Conservation (phyloP, 1,284 basidiomycete species). For the Rhodotorula sp. region DNA sequence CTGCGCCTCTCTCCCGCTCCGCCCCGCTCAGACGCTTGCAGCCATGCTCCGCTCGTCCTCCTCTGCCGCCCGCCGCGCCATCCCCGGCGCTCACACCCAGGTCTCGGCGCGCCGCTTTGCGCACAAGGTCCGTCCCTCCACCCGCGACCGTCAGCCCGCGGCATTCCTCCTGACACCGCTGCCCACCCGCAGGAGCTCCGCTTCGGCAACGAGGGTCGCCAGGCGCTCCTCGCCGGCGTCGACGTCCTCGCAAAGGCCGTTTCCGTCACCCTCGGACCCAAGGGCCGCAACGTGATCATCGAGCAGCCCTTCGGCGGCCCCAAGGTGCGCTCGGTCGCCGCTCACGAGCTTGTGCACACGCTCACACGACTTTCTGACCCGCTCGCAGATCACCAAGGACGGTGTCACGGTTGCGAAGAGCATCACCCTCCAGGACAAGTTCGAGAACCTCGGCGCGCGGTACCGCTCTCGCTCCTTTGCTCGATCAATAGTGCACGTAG, state of each 20-base stretch:
- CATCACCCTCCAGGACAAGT: constrained; percentile 94
- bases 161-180: background rate
- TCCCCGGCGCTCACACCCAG: constrained; percentile 17
- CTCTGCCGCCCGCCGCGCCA: constrained; percentile 10
- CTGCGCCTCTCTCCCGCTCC: background rate
- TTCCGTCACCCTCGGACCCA: constrained; percentile 92
- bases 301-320: constrained; percentile 97
- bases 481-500: background rate
- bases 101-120: constrained; percentile 31
- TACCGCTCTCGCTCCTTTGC: constrained; percentile 53
- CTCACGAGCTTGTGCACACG: too few relatives aligned
- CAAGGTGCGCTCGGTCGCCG: constrained; percentile 56
- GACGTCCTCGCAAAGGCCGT: constrained; percentile 95
- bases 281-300: constrained; percentile 98
- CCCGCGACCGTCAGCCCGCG: background rate
- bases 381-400: constrained; percentile 56
- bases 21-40: background rate
- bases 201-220: constrained; percentile 94
- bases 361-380: background rate
- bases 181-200: constrained; percentile 78
- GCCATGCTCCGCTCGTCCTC: constrained; percentile 20
- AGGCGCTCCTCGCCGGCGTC: constrained; percentile 91
- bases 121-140: constrained; percentile 20
- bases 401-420: constrained; percentile 98
- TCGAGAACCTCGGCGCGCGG: constrained; percentile 98